Conservation (phyloP, 2,329 filamentous ascomycete species). For the Paraphoma sp. region DNA sequence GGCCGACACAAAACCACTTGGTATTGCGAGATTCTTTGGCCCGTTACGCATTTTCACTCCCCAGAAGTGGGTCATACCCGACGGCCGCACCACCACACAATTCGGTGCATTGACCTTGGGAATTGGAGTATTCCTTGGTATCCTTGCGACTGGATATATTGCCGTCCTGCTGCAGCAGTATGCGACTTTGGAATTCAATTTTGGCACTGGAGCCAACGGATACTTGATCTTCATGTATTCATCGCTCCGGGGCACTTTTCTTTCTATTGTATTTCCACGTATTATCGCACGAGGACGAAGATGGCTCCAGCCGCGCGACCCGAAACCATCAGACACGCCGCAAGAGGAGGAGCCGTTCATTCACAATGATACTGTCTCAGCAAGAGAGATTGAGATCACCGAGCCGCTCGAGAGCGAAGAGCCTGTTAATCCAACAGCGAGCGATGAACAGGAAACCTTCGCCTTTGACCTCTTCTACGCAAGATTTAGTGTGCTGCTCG, state of each 20-base stretch:
- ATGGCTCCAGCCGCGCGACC: slow-evolving; percentile 46
- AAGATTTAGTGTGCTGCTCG: slow-evolving; percentile 68
- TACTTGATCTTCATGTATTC: slow-evolving; percentile 55
- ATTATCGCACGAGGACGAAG: slow-evolving; percentile 52
- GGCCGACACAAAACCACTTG: slow-evolving; percentile 33
- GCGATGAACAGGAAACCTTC: slow-evolving; percentile 56
- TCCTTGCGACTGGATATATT: slow-evolving; percentile 73
- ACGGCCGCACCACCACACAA: slow-evolving; percentile 61
- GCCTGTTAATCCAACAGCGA: slow-evolving; percentile 47
- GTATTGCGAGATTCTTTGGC: slow-evolving; percentile 65
- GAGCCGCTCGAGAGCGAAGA: slow-evolving; percentile 61
- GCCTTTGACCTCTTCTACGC: slow-evolving; percentile 73
- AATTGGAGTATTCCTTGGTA: slow-evolving; percentile 69
- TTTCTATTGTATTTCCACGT: slow-evolving; percentile 53
- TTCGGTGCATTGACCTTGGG: slow-evolving; percentile 70
- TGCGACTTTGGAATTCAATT: slow-evolving; percentile 53
- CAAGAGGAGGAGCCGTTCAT: slow-evolving; percentile 21
- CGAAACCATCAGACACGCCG: slow-evolving; percentile 1
- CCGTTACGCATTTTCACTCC: slow-evolving; percentile 69
- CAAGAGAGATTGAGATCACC: slow-evolving; percentile 46
- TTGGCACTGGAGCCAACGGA: slow-evolving; percentile 54
- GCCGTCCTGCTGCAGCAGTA: slow-evolving; percentile 63
- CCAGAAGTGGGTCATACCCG: slow-evolving; percentile 58
- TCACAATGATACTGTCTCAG: slow-evolving; percentile 30
- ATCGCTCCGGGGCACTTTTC: slow-evolving; percentile 52